Evolutionary conservation across 1,139 yeast species (phyloP).

Genomic region (Sugiyamaella novakii): DNA sequence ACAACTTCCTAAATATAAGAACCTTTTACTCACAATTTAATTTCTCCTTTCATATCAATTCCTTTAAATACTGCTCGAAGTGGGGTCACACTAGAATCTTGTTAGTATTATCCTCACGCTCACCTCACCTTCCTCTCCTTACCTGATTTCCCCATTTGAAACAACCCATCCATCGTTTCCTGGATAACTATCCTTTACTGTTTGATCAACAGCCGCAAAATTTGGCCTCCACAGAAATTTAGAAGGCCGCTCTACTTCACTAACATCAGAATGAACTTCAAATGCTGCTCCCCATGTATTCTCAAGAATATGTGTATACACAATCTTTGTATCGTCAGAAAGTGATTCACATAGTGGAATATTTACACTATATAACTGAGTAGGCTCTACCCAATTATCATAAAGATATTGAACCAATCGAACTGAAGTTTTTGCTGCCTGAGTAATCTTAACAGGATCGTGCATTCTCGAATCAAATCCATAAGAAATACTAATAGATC

Average conservation of each 20-base stretch:
- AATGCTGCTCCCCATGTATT: constrained; percentile 77
- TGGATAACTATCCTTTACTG: constrained; percentile 52
- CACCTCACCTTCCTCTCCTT: constrained; percentile 24
- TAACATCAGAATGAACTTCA: constrained; percentile 30
- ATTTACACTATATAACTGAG: constrained; percentile 81
- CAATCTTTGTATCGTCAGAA: constrained; percentile 58
- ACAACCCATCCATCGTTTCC: constrained; percentile 54
- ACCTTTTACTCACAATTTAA: constrained; percentile 40
- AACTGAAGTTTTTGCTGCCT: constrained; percentile 71
- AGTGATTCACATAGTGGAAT: constrained; percentile 67
- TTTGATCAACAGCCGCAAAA: constrained; percentile 66
- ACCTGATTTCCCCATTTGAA: constrained; percentile 46
- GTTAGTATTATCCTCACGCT: constrained; percentile 15
- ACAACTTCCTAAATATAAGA: neutral
- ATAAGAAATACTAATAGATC: constrained; percentile 78
- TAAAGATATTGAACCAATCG: constrained; percentile 61
- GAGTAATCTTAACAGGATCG: constrained; percentile 54
- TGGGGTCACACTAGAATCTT: constrained; percentile 68
- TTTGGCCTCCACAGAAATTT: constrained; percentile 83
- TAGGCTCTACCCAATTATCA: constrained; percentile 55
- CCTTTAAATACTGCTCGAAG: constrained; percentile 71
- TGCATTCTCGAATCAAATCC: constrained; percentile 65
- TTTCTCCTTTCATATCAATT: constrained; percentile 61
- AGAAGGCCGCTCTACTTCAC: constrained; percentile 26
- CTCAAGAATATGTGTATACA: constrained; percentile 74